Evolutionary conservation across 306 rosid species (phyloP).

Genomic region (Begonia fuchsioides): DNA sequence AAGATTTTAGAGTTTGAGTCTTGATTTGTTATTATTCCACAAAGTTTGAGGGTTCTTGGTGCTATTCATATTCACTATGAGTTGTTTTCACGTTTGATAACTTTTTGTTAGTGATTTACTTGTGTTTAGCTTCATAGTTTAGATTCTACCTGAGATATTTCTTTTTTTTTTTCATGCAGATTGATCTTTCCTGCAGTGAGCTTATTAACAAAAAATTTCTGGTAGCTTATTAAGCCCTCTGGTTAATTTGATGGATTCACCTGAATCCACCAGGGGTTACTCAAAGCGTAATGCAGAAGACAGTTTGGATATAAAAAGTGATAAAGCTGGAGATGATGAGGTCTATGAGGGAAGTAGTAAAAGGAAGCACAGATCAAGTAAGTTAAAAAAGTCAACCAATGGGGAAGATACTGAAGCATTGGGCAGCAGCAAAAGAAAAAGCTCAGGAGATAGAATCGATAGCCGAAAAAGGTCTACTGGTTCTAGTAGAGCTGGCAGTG

Average conservation of each 20-base stretch:
- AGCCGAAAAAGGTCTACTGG: constrained; percentile 42
- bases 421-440: constrained; percentile 47
- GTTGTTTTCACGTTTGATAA: too few relatives aligned
- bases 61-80: too few relatives aligned
- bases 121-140: too few relatives aligned
- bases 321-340: constrained; percentile 48
- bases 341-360: constrained; percentile 61
- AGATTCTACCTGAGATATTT: too few relatives aligned
- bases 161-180: constrained; percentile 3
- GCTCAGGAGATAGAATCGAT: constrained; percentile 40
- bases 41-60: too few relatives aligned
- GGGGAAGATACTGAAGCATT: constrained; percentile 51
- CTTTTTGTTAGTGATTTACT: too few relatives aligned
- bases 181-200: not conserved
- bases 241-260: constrained; percentile 36
- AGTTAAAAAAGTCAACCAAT: constrained; percentile 44
- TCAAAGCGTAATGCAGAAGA: constrained; percentile 31
- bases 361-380: constrained; percentile 71
- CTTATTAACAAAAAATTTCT: not conserved
- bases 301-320: constrained; percentile 44
- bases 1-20: too few relatives aligned
- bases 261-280: constrained; percentile 27
- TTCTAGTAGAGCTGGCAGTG: constrained; percentile 44
- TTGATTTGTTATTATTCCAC: too few relatives aligned
- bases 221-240: constrained; percentile 4